Evolutionary conservation across 371 early-diverging fungal species (phyloP).

Genomic region (Globomyces sp.): DNA sequence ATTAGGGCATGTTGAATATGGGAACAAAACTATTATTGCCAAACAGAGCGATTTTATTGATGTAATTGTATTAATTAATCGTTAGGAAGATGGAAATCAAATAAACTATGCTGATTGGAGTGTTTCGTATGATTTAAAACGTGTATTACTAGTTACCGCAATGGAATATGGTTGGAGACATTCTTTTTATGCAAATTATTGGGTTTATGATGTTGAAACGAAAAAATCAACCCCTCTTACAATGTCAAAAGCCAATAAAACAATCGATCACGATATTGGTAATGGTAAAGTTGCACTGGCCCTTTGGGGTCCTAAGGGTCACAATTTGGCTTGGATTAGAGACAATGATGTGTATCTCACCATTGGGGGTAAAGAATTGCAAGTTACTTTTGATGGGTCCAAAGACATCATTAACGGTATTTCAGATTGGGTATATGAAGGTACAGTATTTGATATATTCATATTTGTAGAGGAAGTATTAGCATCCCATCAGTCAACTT

Average conservation of each 20-base stretch:
- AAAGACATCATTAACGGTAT: constrained; percentile 86
- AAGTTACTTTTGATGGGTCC: constrained; percentile 84
- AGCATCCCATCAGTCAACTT: constrained; percentile 62
- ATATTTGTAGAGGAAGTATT: constrained; percentile 76
- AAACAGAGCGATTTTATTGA: constrained; percentile 1
- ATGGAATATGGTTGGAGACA: constrained; percentile 76
- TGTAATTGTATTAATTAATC: too few relatives aligned
- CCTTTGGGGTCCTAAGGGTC: constrained; percentile 75
- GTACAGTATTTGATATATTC: constrained; percentile 20
- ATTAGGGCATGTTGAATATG: neutral
- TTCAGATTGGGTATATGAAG: constrained; percentile 97
- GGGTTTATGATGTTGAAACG: constrained; percentile 64
- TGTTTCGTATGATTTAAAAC: constrained; percentile 76
- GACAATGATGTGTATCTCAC: constrained; percentile 83
- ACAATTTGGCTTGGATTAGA: constrained; percentile 78
- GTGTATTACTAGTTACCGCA: constrained; percentile 67
- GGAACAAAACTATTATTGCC: neutral
- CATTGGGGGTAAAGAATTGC: constrained; percentile 60
- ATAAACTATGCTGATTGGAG: constrained; percentile 8
- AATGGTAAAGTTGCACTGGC: constrained; percentile 26
- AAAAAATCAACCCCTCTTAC: constrained; percentile 62
- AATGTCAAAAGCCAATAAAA: constrained; percentile 44
- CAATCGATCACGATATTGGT: constrained; percentile 34
- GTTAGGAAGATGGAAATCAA: neutral
- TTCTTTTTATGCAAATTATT: constrained; percentile 75